phyloP scores from a whole-genome alignment of 495 filamentous ascomycete species.

The Penicillium verhagenii region DNA sequence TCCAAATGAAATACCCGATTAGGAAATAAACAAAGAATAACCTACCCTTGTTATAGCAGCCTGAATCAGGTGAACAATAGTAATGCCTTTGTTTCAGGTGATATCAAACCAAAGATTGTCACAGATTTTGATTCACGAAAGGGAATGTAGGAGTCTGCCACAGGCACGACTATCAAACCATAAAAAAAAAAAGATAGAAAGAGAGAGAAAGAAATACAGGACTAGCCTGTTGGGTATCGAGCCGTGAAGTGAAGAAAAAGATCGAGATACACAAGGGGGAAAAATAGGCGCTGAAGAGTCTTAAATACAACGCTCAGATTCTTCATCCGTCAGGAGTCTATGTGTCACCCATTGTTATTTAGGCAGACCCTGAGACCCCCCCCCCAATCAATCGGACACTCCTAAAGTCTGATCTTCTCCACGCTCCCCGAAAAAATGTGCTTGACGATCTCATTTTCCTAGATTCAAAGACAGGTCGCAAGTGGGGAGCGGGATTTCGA shows the following conservation, averaged over 20 bases:
- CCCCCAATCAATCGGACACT: conserved; percentile 26
- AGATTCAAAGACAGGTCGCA: not conserved
- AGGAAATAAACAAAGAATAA: not conserved
- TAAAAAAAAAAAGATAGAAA: not conserved
- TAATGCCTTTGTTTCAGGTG: not conserved
- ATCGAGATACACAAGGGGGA: conserved; percentile 23
- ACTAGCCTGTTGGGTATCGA: conserved; percentile 40
- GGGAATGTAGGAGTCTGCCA: conserved; percentile 37
- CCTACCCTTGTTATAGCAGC: not conserved
- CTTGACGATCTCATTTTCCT: conserved; percentile 5
- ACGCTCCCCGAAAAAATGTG: conserved; percentile 1
- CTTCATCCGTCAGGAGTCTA: not conserved
- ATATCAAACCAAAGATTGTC: conserved; percentile 2
- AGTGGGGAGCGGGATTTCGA: conserved; percentile 12
- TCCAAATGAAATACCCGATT: not conserved
- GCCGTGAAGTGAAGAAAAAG: conserved; percentile 21
- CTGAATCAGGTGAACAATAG: not conserved
- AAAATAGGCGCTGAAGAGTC: conserved; percentile 19
- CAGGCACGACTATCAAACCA: conserved; percentile 32
- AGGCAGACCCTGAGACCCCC: conserved; percentile 2
- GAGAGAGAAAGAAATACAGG: conserved; percentile 35
- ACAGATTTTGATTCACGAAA: conserved; percentile 1
- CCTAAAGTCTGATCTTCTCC: conserved; percentile 18
- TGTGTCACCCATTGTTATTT: not conserved
- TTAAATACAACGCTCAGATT: conserved; percentile 19